Evolutionary conservation across 371 early-diverging fungal species (phyloP).

Genomic region (Mortierella sp.): DNA sequence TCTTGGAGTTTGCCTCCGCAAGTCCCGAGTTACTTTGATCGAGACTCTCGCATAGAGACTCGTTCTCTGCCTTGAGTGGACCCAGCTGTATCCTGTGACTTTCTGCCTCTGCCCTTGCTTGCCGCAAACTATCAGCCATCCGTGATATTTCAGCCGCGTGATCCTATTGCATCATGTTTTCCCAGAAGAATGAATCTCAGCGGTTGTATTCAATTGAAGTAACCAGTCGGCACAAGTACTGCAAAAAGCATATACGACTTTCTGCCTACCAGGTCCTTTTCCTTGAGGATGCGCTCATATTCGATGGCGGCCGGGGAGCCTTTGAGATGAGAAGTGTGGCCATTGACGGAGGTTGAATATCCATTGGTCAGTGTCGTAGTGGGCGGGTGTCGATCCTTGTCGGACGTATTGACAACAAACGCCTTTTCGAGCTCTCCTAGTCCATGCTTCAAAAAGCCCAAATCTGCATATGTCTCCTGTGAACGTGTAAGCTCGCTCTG

Average conservation of each 20-base stretch:
- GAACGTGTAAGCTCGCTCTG: slow-evolving; percentile 52
- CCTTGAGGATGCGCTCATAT: slow-evolving; percentile 10
- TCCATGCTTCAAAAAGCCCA: slow-evolving; percentile 43
- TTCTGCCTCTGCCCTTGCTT: slow-evolving; percentile 20
- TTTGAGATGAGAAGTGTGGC: not conserved
- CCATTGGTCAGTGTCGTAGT: slow-evolving; percentile 8
- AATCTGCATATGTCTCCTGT: slow-evolving; percentile 54
- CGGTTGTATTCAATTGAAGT: not conserved
- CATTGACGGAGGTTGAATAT: not conserved
- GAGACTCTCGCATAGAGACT: slow-evolving; percentile 14
- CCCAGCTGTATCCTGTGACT: slow-evolving; percentile 22
- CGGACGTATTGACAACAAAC: slow-evolving; percentile 20
- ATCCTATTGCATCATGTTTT: slow-evolving; percentile 9
- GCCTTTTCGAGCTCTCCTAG: slow-evolving; percentile 45
- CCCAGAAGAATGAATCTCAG: not conserved
- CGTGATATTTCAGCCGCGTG: slow-evolving; percentile 28
- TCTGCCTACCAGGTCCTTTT: slow-evolving; percentile 22
- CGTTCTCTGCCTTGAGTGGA: slow-evolving; percentile 19
- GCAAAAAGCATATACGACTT: not conserved
- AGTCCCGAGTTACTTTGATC: slow-evolving; percentile 17
- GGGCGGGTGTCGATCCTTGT: slow-evolving; percentile 4
- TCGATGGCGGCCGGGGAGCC: not conserved
- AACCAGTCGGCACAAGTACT: no score
- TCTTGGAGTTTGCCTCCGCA: slow-evolving; percentile 12
- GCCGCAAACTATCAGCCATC: slow-evolving; percentile 14